phyloP scores from a whole-genome alignment of 805 yeast species.

The Debaryomyces castellii region DNA sequence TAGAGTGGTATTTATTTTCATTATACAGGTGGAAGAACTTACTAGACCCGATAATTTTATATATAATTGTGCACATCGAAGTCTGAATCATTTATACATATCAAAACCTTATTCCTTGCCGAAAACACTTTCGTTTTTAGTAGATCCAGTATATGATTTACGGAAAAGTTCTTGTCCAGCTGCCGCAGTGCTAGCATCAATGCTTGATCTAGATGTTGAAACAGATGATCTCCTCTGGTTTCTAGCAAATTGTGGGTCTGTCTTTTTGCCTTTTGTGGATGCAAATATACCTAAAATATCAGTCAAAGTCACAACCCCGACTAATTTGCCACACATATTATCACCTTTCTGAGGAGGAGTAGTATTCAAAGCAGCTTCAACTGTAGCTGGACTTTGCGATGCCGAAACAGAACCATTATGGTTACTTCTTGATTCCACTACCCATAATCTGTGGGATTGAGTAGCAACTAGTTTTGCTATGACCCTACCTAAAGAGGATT shows the following conservation, averaged over 20 bases:
- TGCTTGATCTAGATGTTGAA: slow-evolving; percentile 20
- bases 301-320: slow-evolving; percentile 90
- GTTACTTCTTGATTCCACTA: slow-evolving; percentile 48
- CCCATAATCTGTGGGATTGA: slow-evolving; percentile 86
- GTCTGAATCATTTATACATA: neutral
- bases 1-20: neutral
- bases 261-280: slow-evolving; percentile 63
- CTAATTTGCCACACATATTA: slow-evolving; percentile 73
- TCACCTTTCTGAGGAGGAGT: slow-evolving; percentile 11
- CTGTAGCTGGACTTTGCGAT: slow-evolving; percentile 18
- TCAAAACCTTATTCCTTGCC: slow-evolving; percentile 7
- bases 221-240: slow-evolving; percentile 71
- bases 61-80: neutral
- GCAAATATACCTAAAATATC: slow-evolving; percentile 85
- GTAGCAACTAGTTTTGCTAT: slow-evolving; percentile 96
- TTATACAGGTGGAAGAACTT: neutral
- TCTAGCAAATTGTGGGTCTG: slow-evolving; percentile 87
- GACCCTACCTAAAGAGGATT: slow-evolving; percentile 80
- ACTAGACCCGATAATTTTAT: neutral
- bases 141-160: slow-evolving; percentile 10
- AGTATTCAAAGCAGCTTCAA: slow-evolving; percentile 15
- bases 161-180: slow-evolving; percentile 12
- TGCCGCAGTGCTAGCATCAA: slow-evolving; percentile 8
- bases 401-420: slow-evolving; percentile 5
- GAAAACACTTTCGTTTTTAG: slow-evolving; percentile 11